Evolutionary conservation across 768 basidiomycete species (phyloP).

Genomic region (Xerocomellus intermedius): DNA sequence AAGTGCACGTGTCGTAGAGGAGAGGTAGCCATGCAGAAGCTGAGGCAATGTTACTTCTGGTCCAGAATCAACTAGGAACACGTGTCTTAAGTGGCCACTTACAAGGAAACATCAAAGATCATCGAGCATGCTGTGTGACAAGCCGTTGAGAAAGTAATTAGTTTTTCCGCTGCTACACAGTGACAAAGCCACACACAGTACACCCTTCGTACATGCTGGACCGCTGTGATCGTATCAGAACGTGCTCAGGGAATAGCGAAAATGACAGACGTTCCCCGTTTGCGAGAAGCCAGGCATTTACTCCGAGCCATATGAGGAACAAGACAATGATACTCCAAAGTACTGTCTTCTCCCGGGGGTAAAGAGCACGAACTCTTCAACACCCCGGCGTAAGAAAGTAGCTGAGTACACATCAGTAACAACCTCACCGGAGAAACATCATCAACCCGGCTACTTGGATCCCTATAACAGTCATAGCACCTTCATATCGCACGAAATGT

Average conservation of each 20-base stretch:
- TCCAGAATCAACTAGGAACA: background rate
- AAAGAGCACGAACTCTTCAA: conserved; percentile 19
- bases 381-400: background rate
- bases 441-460: conserved; percentile 40
- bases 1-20: conserved; percentile 37
- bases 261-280: conserved; percentile 44
- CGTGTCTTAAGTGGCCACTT: background rate
- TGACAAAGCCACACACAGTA: conserved; percentile 10
- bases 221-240: conserved; percentile 9
- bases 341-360: conserved; percentile 3
- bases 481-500: conserved; percentile 51
- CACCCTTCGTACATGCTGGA: conserved; percentile 1
- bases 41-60: conserved; percentile 27
- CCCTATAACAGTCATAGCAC: conserved; percentile 42
- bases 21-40: conserved; percentile 43
- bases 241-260: background rate
- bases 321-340: conserved; percentile 23
- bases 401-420: background rate
- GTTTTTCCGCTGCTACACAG: conserved; percentile 32
- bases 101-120: conserved; percentile 35
- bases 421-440: conserved; percentile 43
- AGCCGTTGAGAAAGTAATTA: background rate
- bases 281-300: conserved; percentile 57
- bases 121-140: conserved; percentile 38
- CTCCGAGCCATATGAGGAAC: conserved; percentile 42